Percentiles rank a stretch among this genome's conserved stretches.
Conservation (phyloP, 2,329 filamentous ascomycete genomes). For the Trichocomaceae sp. region DNA sequence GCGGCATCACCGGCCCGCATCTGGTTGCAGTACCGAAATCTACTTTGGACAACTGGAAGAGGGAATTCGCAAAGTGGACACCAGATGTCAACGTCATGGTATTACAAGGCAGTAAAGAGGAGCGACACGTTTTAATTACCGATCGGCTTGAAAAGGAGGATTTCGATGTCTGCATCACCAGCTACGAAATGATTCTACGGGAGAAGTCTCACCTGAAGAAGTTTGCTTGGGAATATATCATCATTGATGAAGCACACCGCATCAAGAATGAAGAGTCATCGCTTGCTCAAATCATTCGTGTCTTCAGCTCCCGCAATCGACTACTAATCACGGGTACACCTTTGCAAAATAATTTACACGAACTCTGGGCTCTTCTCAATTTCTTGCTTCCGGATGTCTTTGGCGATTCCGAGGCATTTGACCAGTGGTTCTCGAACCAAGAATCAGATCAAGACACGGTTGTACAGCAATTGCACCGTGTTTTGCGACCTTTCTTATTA, state of each 20-base stretch:
- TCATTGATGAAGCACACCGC: constrained; percentile 94
- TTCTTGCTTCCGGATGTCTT: constrained; percentile 98
- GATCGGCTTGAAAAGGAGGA: constrained; percentile 88
- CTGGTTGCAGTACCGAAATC: constrained; percentile 91
- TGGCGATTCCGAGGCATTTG: constrained; percentile 91
- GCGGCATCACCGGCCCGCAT: constrained; percentile 84
- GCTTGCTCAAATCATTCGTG: constrained; percentile 86
- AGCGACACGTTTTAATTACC: constrained; percentile 79
- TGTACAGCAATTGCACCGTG: constrained; percentile 89
- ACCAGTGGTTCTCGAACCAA: constrained; percentile 94
- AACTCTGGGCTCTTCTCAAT: constrained; percentile 94
- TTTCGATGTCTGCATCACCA: constrained; percentile 96
- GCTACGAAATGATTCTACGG: constrained; percentile 96
- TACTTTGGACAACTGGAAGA: constrained; percentile 96
- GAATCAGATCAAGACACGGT: constrained; percentile 89
- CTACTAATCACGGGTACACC: constrained; percentile 94
- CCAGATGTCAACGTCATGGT: constrained; percentile 92
- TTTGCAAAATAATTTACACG: constrained; percentile 95
- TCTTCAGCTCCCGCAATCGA: constrained; percentile 93
- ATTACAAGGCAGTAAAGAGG: constrained; percentile 90
- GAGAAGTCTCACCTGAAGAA: constrained; percentile 95
- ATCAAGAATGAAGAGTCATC: constrained; percentile 99
- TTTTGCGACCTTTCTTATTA: constrained; percentile 86
- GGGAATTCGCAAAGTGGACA: constrained; percentile 90
- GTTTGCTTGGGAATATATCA: constrained; percentile 99